These are phyloP conservation scores for Suillus weaverae DNA, from an alignment of 768 basidiomycete genomes.

Conservation along the genomic window DNA sequence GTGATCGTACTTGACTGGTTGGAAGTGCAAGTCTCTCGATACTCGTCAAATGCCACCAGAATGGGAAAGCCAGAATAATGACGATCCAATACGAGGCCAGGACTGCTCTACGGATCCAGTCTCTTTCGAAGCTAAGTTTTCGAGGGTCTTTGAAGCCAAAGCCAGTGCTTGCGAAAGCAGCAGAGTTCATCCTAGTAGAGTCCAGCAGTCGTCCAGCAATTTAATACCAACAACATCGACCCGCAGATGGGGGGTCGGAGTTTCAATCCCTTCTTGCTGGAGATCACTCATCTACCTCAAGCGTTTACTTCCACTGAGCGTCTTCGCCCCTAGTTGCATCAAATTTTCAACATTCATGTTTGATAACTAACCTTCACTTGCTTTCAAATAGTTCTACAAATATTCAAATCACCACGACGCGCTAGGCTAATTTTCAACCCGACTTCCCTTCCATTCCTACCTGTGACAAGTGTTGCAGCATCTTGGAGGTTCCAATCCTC, in stretches of 20 bases:
- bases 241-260: conserved; percentile 26
- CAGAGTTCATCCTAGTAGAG: conserved; percentile 21
- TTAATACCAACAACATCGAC: not conserved
- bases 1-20: conserved; percentile 51
- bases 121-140: conserved; percentile 52
- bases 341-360: conserved; percentile 1
- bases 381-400: conserved; percentile 12
- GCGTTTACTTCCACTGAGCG: conserved; percentile 4
- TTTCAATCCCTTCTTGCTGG: conserved; percentile 25
- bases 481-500: conserved; percentile 1
- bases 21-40: conserved; percentile 83
- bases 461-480: not conserved
- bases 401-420: conserved; percentile 11
- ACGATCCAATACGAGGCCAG: conserved; percentile 77
- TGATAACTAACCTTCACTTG: conserved; percentile 14
- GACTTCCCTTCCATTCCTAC: conserved; percentile 3
- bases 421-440: conserved; percentile 2
- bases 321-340: not conserved
- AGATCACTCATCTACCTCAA: conserved; percentile 21
- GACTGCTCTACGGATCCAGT: conserved; percentile 53
- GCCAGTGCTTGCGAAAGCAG: conserved; percentile 15
- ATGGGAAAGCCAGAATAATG: conserved; percentile 75
- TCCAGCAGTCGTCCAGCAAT: not conserved
- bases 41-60: conserved; percentile 94
- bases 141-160: conserved; percentile 45